phyloP scores from a whole-genome alignment of 2,329 filamentous ascomycete genomes.

The Orbilia blumenaviensis region DNA sequence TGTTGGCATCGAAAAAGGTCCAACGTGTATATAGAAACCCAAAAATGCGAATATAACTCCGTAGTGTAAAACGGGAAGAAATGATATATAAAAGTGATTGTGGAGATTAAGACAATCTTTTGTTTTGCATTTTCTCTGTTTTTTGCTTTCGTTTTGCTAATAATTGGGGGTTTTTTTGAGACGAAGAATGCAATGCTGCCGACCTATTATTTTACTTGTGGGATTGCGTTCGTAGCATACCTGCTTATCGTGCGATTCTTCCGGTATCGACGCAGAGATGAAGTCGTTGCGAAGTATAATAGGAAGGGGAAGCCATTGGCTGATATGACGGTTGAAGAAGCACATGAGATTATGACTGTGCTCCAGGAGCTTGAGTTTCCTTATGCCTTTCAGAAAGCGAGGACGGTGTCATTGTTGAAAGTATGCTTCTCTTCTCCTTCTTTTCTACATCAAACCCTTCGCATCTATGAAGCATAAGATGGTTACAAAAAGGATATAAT shows the following conservation, averaged over 20 bases:
- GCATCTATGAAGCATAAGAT: too few relatives aligned
- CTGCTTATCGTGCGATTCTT: constrained; percentile 52
- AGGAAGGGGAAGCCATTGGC: constrained; percentile 55
- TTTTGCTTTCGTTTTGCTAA: too few relatives aligned
- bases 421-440: constrained; percentile 34
- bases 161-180: too few relatives aligned
- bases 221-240: constrained; percentile 36
- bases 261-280: constrained; percentile 51
- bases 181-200: too few relatives aligned
- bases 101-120: too few relatives aligned
- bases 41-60: too few relatives aligned
- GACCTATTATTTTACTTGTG: neutral
- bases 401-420: constrained; percentile 58
- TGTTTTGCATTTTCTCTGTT: too few relatives aligned
- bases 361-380: constrained; percentile 60
- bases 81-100: neutral
- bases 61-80: too few relatives aligned
- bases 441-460: neutral
- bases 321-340: constrained; percentile 59
- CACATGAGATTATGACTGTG: constrained; percentile 57
- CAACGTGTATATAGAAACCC: too few relatives aligned
- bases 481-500: constrained; percentile 14
- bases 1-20: too few relatives aligned
- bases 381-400: constrained; percentile 58
- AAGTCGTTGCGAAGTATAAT: constrained; percentile 46